phyloP scores from a whole-genome alignment of 345 rosid species.

The Eucalyptus globulus region DNA sequence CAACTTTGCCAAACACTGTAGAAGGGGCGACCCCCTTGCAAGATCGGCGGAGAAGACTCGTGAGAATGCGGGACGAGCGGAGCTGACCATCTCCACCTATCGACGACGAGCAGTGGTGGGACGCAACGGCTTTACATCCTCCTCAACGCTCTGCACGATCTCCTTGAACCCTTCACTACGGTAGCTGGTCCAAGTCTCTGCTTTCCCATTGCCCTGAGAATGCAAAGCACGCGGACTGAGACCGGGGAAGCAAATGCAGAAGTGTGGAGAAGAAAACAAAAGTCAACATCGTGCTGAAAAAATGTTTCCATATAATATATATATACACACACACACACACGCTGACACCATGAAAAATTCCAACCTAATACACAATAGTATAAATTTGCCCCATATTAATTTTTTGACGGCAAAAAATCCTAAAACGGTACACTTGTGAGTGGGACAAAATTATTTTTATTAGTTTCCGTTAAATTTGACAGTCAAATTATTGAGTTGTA shows the following conservation, averaged over 20 bases:
- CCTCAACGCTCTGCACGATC: conserved; percentile 65
- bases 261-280: background rate
- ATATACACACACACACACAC: too few relatives aligned
- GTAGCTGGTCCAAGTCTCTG: background rate
- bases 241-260: background rate
- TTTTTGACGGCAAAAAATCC: fast-evolving
- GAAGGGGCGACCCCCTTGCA: conserved; percentile 49
- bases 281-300: background rate
- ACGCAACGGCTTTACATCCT: conserved; percentile 76
- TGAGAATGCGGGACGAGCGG: background rate
- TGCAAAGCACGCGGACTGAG: background rate
- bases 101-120: conserved; percentile 76
- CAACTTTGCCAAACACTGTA: conserved; percentile 54
- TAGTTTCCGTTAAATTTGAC: too few relatives aligned
- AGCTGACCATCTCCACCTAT: conserved; percentile 57
- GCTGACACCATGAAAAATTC: too few relatives aligned
- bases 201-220: background rate
- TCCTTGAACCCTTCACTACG: conserved; percentile 44
- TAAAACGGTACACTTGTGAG: fast-evolving
- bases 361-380: background rate
- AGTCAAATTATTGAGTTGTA: too few relatives aligned
- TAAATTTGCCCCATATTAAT: background rate
- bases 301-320: background rate
- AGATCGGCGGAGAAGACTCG: conserved; percentile 12
- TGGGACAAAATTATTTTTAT: too few relatives aligned